A percentile compares a stretch with the other conserved stretches of the same genome.
phyloP scores from a whole-genome alignment of 345 rosid species.

The Arabidopsis arenosa region DNA sequence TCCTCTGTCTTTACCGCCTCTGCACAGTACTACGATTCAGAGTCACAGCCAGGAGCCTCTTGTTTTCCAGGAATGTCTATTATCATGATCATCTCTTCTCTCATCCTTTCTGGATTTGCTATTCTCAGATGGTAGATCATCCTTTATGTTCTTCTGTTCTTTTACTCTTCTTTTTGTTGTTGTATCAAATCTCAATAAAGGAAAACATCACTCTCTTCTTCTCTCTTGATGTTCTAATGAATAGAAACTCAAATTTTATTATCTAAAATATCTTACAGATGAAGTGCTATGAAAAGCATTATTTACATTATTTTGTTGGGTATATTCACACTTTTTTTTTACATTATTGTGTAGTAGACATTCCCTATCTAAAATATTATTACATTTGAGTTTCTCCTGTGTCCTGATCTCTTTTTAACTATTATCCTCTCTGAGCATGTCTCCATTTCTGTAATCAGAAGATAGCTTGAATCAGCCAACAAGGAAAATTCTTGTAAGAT shows the following conservation, averaged over 20 bases:
- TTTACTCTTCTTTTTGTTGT: not conserved
- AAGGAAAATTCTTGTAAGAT: not conserved
- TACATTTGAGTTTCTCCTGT: conserved; percentile 33
- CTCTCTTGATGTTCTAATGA: not conserved
- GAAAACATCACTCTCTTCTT: conserved; percentile 21
- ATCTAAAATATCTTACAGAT: conserved; percentile 13
- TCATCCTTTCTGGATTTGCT: conserved; percentile 40
- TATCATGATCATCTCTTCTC: conserved; percentile 39
- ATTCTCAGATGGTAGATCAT: conserved; percentile 35
- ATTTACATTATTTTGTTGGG: conserved; percentile 39
- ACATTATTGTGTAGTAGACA: conserved; percentile 32
- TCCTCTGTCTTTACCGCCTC: conserved; percentile 40
- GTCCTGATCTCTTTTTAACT: conserved; percentile 37
- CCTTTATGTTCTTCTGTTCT: not conserved
- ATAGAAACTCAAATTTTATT: conserved; percentile 11
- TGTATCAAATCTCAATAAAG: conserved; percentile 34
- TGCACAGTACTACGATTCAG: conserved; percentile 44
- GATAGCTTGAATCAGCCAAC: conserved; percentile 34
- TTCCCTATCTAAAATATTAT: conserved; percentile 35
- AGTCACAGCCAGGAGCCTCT: conserved; percentile 33
- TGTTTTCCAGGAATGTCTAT: conserved; percentile 46
- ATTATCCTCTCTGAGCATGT: conserved; percentile 36
- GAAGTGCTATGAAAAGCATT: conserved; percentile 20
- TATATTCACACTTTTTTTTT: conserved; percentile 23
- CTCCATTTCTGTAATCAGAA: conserved; percentile 33